Evolutionary conservation across 2,329 filamentous ascomycete species (phyloP), one percentile per base, ranked within the genome.

Genomic region (Pseudocercospora musae): DNA sequence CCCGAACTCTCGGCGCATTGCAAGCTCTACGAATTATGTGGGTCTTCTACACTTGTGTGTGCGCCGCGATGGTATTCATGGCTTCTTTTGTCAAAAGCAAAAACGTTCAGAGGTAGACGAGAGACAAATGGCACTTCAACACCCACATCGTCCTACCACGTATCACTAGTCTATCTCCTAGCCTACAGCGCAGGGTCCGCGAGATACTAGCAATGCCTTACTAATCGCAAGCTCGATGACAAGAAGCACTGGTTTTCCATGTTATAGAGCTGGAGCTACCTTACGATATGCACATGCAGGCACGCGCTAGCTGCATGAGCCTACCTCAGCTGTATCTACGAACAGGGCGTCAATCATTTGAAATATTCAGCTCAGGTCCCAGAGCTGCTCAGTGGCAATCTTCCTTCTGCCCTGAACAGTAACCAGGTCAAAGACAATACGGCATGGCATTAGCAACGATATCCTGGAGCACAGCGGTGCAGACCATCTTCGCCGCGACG

Each of bases 21-120:
- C 77, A 73, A 72, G 83, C 81, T 65, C 66, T 83, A 54, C 72
- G 78, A 53, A 80, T 81, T 60, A 78, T 83, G 70, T 83, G 78
- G 68, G 80, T 82, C 20, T 58, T 83, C 63, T 81, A 80, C 27
- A 62, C 60, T 10, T 58, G 46, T n/a, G 33, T 58, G 7, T 29
- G 59, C 29, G 59, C 54, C 9, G 52, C 42, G 13, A 61, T 61
- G 59, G 48, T 61, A 11, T 46, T 29, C n/a, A 33, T 53, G n/a
- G 31, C 53, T 23, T 37, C 42, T 20, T 23, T 57, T 31, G 20
- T 57, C 3, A 62, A 62, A 25, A 31, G 54, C n/a, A 58, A 50
- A 33, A 58, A 53, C 44, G 27, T 62, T 4, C 53, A 37, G 33
- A 37, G 33, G 23, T 44, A 20, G 25, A 49, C 29, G 4, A 31